These are phyloP conservation scores for Effrenium voratum DNA, from an alignment of 73 alveolate species.

Conservation along the genomic window DNA sequence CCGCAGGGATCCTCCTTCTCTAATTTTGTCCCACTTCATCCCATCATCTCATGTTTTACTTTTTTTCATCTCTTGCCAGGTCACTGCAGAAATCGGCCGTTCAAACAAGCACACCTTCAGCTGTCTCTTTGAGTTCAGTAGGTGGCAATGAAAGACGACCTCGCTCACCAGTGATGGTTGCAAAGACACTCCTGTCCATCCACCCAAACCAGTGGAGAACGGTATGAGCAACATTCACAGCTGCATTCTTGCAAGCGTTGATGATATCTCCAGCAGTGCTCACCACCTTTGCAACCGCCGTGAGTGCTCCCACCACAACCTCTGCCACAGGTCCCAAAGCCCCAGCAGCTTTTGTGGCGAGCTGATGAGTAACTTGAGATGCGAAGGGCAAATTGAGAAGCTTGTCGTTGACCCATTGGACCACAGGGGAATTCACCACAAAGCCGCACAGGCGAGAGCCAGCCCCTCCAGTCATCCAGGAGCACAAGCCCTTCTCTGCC, in stretches of 20 bases:
- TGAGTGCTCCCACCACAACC: conserved; percentile 3
- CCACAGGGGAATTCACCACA: conserved; percentile 24
- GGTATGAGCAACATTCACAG: not conserved
- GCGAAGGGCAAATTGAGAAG: conserved; percentile 20
- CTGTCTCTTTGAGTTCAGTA: too few species aligned
- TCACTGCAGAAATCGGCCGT: too few species aligned
- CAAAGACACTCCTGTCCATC: conserved; percentile 20
- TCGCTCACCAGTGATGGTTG: not conserved
- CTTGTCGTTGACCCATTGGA: conserved; percentile 20
- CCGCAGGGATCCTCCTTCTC: too few species aligned
- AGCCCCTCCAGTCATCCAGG: not conserved
- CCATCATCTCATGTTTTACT: too few species aligned
- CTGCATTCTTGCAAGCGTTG: conserved; percentile 16
- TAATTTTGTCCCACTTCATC: too few species aligned
- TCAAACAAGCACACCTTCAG: too few species aligned
- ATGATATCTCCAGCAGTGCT: not conserved
- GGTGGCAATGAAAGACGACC: too few species aligned
- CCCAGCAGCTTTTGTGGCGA: conserved; percentile 1
- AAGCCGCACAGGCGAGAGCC: conserved; percentile 27
- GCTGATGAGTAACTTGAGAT: conserved; percentile 11
- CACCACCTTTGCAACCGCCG: not conserved
- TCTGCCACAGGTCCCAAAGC: not conserved
- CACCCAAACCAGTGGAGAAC: conserved; percentile 39
- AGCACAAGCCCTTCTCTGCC: conserved; percentile 8
- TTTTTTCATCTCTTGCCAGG: too few species aligned